Evolutionary conservation across 2,329 filamentous ascomycete genomes (phyloP).

Genomic region (Emmonsia crescens): DNA sequence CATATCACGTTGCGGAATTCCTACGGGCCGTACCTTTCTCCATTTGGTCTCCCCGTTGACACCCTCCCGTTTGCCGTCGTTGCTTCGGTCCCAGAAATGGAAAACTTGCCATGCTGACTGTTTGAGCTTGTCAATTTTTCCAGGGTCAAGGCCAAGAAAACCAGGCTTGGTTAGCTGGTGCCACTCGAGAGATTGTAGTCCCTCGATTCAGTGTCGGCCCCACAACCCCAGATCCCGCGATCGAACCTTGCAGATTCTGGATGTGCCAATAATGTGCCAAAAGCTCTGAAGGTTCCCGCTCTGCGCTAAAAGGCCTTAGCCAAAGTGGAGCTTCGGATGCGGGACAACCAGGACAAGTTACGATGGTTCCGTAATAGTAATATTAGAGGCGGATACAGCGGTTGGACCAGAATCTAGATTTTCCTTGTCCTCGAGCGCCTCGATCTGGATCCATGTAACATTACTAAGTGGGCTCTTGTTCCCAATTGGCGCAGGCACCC

Average conservation of each 20-base stretch:
- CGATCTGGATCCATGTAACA: background rate
- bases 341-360: background rate
- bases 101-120: background rate
- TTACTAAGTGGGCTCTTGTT: background rate
- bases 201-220: background rate
- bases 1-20: background rate
- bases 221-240: conserved; percentile 3
- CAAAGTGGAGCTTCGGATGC: background rate
- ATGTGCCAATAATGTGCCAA: conserved; percentile 1
- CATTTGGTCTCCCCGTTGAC: background rate
- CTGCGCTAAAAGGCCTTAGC: background rate
- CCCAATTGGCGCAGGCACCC: background rate
- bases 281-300: background rate
- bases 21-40: background rate
- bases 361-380: background rate
- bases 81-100: background rate
- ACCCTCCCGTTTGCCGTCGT: background rate
- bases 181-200: background rate
- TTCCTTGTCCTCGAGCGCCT: background rate
- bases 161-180: background rate
- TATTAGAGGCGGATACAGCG: background rate
- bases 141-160: background rate
- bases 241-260: conserved; percentile 3
- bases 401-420: background rate
- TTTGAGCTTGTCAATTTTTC: background rate